A percentile compares a stretch with the other conserved stretches of the same genome.
phyloP scores from a whole-genome alignment of 495 filamentous ascomycete species.

The Talaromyces ruber region DNA sequence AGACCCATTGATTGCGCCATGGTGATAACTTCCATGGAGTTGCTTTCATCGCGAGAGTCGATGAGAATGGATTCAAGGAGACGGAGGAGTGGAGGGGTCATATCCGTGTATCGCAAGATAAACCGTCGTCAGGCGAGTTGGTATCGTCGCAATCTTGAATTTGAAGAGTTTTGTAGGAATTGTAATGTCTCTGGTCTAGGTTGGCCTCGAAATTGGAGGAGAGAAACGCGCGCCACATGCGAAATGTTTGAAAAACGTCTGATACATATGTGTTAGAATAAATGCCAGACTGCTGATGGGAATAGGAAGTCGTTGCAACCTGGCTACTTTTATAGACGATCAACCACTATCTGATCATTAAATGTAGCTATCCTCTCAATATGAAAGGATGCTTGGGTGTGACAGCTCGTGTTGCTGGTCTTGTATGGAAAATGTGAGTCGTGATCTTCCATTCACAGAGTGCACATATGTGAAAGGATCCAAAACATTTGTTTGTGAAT shows the following conservation, averaged over 20 bases:
- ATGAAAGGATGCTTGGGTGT: not conserved
- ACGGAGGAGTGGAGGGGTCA: not conserved
- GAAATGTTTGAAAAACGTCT: not conserved
- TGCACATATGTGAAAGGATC: not conserved
- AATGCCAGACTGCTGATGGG: not conserved
- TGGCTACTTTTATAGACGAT: not conserved
- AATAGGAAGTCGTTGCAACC: not conserved
- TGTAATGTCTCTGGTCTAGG: not conserved
- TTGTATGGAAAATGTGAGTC: not conserved
- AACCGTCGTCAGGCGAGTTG: not conserved
- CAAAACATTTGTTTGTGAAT: not conserved
- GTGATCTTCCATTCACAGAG: not conserved
- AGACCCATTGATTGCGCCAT: not conserved
- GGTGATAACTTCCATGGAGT: not conserved
- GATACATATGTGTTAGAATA: not conserved
- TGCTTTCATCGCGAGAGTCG: not conserved
- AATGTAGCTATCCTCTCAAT: not conserved
- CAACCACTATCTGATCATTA: not conserved
- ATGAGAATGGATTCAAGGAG: not conserved
- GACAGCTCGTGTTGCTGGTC: not conserved
- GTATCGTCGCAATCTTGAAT: not conserved
- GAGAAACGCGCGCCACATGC: not conserved
- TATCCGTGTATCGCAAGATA: not conserved
- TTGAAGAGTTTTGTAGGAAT: not conserved
- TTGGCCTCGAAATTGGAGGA: not conserved